These are phyloP conservation scores for Saitozyma podzolica DNA, from an alignment of 768 basidiomycete genomes.

Conservation along the genomic window DNA sequence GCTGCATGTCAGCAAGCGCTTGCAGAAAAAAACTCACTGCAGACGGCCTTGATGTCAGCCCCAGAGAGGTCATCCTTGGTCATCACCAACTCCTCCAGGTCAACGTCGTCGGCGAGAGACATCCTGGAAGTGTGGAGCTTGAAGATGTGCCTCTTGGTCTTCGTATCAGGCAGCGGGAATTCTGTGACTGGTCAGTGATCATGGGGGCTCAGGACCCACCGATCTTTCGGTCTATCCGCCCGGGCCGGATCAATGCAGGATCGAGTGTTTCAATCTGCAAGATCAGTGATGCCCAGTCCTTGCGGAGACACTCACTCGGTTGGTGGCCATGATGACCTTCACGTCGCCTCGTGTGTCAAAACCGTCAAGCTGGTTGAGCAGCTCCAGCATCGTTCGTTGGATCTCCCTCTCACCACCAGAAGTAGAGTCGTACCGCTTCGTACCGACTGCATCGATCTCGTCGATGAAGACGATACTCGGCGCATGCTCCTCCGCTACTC, in stretches of 20 bases:
- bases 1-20: constrained; percentile 55
- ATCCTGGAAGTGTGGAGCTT: constrained; percentile 87
- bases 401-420: constrained; percentile 99
- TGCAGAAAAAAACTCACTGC: constrained; percentile 54
- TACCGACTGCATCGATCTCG: constrained; percentile 97
- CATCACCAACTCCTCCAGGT: constrained; percentile 91
- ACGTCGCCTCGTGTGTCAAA: constrained; percentile 99
- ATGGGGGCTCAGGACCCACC: constrained; percentile 51
- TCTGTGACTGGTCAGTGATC: constrained; percentile 30
- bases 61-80: constrained; percentile 95
- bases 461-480: constrained; percentile 99
- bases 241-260: constrained; percentile 95
- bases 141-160: constrained; percentile 99
- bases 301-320: constrained; percentile 55
- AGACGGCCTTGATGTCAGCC: constrained; percentile 98
- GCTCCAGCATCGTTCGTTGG: constrained; percentile 97
- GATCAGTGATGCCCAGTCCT: neutral
- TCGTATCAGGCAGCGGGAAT: constrained; percentile 85
- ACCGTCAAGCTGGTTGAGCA: constrained; percentile 98
- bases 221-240: constrained; percentile 98
- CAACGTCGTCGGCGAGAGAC: constrained; percentile 78
- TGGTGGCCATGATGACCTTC: constrained; percentile 99
- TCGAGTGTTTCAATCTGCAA: constrained; percentile 85
- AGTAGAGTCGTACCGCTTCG: constrained; percentile 99
- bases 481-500: constrained; percentile 94